Percentiles rank a stretch among this genome's conserved stretches.
Conservation (phyloP, 306 rosid genomes). For the Trichosanthes truncata region DNA sequence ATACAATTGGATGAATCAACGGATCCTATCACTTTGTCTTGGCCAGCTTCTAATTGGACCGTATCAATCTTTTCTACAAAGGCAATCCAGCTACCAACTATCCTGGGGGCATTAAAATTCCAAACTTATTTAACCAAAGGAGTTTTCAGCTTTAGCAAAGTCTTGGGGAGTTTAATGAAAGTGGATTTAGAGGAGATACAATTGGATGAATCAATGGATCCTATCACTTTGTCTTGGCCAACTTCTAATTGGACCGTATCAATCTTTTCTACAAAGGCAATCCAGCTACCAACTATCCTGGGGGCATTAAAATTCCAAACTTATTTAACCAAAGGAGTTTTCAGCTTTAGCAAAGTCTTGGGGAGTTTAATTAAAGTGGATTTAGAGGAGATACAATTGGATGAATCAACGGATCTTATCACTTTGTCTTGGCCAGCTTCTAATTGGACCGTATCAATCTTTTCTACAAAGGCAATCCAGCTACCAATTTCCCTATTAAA, state of each 20-base stretch:
- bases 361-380: not conserved
- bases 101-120: not conserved
- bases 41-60: too few species aligned
- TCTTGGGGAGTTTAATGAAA: not conserved
- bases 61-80: too few species aligned
- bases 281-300: not conserved
- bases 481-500: not conserved
- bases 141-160: not conserved
- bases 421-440: not conserved
- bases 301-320: not conserved
- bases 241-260: too few species aligned
- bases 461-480: not conserved
- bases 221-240: not conserved
- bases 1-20: too few species aligned
- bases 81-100: not conserved
- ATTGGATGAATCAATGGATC: not conserved
- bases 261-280: too few species aligned
- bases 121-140: not conserved
- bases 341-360: not conserved
- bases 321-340: not conserved
- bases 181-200: not conserved
- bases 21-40: too few species aligned
- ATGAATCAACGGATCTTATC: not conserved
- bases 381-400: not conserved
- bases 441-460: not conserved